A percentile compares a stretch with the other conserved stretches of the same genome.
Conservation (phyloP, 257 asterid genomes). For the Nicotiana tomentosiformis region DNA sequence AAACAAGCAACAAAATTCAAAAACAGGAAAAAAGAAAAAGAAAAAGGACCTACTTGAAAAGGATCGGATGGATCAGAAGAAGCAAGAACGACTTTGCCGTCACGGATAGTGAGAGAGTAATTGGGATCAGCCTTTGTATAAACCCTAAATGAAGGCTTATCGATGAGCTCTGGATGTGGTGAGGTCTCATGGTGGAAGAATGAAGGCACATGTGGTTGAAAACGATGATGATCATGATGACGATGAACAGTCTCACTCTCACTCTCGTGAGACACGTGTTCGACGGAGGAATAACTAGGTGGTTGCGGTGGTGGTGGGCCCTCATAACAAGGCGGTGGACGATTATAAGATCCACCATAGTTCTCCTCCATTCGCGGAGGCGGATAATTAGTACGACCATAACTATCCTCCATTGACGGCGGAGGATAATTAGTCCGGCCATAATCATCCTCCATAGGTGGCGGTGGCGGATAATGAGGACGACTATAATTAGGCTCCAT, state of each 20-base stretch:
- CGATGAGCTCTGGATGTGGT: slow-evolving; percentile 18
- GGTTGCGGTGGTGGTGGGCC: slow-evolving; percentile 22
- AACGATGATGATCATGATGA: slow-evolving; percentile 7
- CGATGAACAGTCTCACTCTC: slow-evolving; percentile 6
- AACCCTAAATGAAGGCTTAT: slow-evolving; percentile 60
- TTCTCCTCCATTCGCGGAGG: slow-evolving; percentile 2
- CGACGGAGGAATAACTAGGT: slow-evolving; percentile 6
- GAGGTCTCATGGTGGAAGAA: slow-evolving; percentile 20
- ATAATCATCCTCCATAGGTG: background rate
- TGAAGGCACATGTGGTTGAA: slow-evolving; percentile 30
- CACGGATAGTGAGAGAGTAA: slow-evolving; percentile 63
- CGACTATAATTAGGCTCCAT: slow-evolving; percentile 3
- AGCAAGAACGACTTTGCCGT: slow-evolving; percentile 65
- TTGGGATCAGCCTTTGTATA: slow-evolving; percentile 57
- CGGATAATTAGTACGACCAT: background rate
- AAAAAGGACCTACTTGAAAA: slow-evolving; percentile 34
- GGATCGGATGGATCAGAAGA: slow-evolving; percentile 63
- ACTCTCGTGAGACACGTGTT: slow-evolving; percentile 24
- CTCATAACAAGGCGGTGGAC: background rate
- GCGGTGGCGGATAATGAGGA: slow-evolving; percentile 12
- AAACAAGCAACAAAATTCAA: background rate
- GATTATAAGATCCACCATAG: slow-evolving; percentile 8
- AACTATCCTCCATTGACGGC: background rate
- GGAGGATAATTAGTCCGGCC: background rate
- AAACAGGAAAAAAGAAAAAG: background rate